Percentiles rank a stretch among this genome's conserved stretches.
These are phyloP conservation scores for Stemphylium lycopersici DNA, from an alignment of 2,329 filamentous ascomycete species.

Conservation along the genomic window DNA sequence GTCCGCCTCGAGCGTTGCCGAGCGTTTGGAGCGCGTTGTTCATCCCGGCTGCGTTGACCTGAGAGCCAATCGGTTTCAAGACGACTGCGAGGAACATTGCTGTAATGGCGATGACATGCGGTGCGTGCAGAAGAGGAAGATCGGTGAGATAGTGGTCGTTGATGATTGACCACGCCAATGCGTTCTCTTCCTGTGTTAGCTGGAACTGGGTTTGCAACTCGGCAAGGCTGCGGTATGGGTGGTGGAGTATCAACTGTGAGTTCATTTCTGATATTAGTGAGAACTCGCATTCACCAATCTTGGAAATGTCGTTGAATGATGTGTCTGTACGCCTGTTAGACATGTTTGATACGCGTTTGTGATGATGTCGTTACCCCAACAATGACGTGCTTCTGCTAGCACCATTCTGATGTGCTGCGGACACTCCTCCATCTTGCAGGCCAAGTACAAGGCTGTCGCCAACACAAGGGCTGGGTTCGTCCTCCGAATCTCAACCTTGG, in stretches of 20 bases:
- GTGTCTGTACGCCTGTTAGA: constrained; percentile 35
- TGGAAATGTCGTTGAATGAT: constrained; percentile 69
- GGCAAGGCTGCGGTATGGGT: constrained; percentile 83
- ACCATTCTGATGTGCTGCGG: constrained; percentile 95
- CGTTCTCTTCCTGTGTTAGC: constrained; percentile 77
- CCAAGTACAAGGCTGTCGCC: constrained; percentile 91
- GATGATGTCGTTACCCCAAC: constrained; percentile 51
- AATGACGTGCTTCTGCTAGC: constrained; percentile 79
- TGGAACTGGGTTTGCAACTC: constrained; percentile 72
- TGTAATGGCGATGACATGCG: constrained; percentile 87
- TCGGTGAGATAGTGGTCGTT: constrained; percentile 95
- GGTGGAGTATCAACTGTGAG: constrained; percentile 86
- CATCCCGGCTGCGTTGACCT: constrained; percentile 51
- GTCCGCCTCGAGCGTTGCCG: constrained; percentile 39
- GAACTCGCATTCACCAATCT: constrained; percentile 93
- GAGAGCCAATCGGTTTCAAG: constrained; percentile 68
- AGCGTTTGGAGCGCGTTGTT: constrained; percentile 47
- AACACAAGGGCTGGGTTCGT: constrained; percentile 94
- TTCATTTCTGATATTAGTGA: constrained; percentile 89
- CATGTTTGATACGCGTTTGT: background rate
- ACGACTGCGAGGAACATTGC: constrained; percentile 85
- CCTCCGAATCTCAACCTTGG: constrained; percentile 84
- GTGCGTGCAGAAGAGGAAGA: constrained; percentile 81
- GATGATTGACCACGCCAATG: constrained; percentile 79
- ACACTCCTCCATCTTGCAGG: constrained; percentile 97